phyloP scores from a whole-genome alignment of 495 filamentous ascomycete genomes.

The Penicillium riverlandense region DNA sequence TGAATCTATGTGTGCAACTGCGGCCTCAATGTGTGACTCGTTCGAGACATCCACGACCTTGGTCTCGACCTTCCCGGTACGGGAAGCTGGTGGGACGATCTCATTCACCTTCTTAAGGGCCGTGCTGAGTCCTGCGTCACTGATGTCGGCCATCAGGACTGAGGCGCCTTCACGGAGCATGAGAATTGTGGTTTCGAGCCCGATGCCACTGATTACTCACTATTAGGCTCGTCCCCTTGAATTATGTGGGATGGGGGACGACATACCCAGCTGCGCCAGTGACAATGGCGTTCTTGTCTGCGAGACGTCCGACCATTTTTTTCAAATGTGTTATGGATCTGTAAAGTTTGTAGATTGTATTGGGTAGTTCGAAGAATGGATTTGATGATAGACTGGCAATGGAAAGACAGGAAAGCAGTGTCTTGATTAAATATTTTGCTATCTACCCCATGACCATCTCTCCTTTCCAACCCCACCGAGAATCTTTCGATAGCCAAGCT shows the following conservation, averaged over 20 bases:
- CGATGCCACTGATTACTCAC: slow-evolving; percentile 64
- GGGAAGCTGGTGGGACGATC: slow-evolving; percentile 53
- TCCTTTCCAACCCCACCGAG: too few relatives aligned
- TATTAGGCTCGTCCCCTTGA: too few relatives aligned
- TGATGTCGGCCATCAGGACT: slow-evolving; percentile 82
- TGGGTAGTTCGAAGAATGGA: too few relatives aligned
- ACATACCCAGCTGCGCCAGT: slow-evolving; percentile 86
- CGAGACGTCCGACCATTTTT: slow-evolving; percentile 47
- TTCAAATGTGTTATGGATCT: too few relatives aligned
- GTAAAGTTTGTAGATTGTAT: too few relatives aligned
- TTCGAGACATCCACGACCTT: slow-evolving; percentile 49
- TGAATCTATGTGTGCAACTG: slow-evolving; percentile 61
- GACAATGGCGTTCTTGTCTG: slow-evolving; percentile 87
- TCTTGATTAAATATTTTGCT: too few relatives aligned
- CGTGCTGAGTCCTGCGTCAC: slow-evolving; percentile 59
- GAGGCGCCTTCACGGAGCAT: slow-evolving; percentile 85
- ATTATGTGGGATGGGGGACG: not conserved
- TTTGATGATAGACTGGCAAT: too few relatives aligned
- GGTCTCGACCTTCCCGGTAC: slow-evolving; percentile 52
- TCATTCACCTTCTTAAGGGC: slow-evolving; percentile 63
- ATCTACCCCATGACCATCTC: too few relatives aligned
- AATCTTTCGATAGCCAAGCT: too few relatives aligned
- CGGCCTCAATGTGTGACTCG: slow-evolving; percentile 63
- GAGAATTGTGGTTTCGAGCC: slow-evolving; percentile 88
- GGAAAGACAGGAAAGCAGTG: too few relatives aligned